Percentiles rank a stretch among this genome's conserved stretches.
phyloP scores from a whole-genome alignment of 2,329 filamentous ascomycete genomes.

The Fusarium camptoceras region DNA sequence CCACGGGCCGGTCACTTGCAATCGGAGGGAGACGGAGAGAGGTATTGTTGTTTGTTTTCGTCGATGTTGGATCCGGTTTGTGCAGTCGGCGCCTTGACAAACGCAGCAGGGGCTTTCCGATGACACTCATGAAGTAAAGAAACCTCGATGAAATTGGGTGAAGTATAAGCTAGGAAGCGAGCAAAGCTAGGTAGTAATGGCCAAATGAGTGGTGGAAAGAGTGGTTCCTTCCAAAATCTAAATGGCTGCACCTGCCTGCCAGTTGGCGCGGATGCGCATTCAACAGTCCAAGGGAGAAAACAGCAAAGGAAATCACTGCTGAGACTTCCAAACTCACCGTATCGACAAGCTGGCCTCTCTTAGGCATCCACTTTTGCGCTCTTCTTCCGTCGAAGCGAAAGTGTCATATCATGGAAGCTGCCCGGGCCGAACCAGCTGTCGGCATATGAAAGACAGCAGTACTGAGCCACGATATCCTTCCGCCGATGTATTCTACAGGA shows the following conservation, averaged over 20 bases:
- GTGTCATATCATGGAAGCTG: neutral
- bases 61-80: neutral
- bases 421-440: neutral
- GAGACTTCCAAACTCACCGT: neutral
- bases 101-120: neutral
- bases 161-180: neutral
- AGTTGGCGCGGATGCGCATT: neutral
- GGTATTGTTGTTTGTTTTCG: neutral
- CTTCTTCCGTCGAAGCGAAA: neutral
- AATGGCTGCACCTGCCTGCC: neutral
- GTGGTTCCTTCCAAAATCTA: neutral
- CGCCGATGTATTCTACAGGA: neutral
- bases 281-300: neutral
- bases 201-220: neutral
- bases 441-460: neutral
- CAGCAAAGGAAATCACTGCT: neutral
- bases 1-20: neutral
- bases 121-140: neutral
- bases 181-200: fast-evolving
- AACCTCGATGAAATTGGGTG: neutral
- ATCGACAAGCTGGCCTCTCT: neutral
- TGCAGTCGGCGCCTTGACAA: neutral
- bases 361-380: fast-evolving
- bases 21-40: neutral
- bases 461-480: neutral